Conservation (phyloP, 441 rosid species). For the Gossypium davidsonii region DNA sequence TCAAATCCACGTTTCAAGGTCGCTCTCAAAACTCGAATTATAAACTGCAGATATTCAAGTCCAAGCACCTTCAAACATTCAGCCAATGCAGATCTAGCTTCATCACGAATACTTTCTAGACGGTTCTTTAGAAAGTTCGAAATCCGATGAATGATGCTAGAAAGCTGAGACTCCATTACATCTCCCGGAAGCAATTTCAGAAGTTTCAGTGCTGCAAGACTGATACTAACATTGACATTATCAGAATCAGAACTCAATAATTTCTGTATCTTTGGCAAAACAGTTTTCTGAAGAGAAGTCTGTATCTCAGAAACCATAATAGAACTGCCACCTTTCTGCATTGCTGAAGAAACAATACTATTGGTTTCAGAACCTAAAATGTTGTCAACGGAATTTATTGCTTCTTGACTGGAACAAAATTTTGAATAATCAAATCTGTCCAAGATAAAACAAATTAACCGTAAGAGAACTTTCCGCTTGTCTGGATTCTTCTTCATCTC, state of each 20-base stretch:
- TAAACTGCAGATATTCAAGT: conserved; percentile 66
- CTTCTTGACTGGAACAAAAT: conserved; percentile 32
- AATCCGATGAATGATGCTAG: conserved; percentile 65
- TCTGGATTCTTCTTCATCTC: conserved; percentile 56
- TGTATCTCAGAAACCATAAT: conserved; percentile 35
- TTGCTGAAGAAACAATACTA: conserved; percentile 15
- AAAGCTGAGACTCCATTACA: conserved; percentile 69
- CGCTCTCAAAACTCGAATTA: conserved; percentile 55
- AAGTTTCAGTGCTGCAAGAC: conserved; percentile 71
- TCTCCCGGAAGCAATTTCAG: conserved; percentile 87
- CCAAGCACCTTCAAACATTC: conserved; percentile 95
- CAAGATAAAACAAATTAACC: conserved; percentile 66
- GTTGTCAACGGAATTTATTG: conserved; percentile 16
- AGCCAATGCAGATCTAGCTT: conserved; percentile 81
- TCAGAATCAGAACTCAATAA: conserved; percentile 57
- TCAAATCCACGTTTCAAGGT: conserved; percentile 81
- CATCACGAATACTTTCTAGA: conserved; percentile 59
- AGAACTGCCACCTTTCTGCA: conserved; percentile 20
- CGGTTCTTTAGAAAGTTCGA: conserved; percentile 73
- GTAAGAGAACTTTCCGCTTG: conserved; percentile 64
- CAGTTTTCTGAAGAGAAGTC: conserved; percentile 47
- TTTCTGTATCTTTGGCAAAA: conserved; percentile 72
- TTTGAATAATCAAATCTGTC: conserved; percentile 68
- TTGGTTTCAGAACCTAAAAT: conserved; percentile 15
- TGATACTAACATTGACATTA: conserved; percentile 59